These are phyloP conservation scores for Vaucheria bursata DNA, from an alignment of 352 stramenopile genomes.

Conservation along the genomic window DNA sequence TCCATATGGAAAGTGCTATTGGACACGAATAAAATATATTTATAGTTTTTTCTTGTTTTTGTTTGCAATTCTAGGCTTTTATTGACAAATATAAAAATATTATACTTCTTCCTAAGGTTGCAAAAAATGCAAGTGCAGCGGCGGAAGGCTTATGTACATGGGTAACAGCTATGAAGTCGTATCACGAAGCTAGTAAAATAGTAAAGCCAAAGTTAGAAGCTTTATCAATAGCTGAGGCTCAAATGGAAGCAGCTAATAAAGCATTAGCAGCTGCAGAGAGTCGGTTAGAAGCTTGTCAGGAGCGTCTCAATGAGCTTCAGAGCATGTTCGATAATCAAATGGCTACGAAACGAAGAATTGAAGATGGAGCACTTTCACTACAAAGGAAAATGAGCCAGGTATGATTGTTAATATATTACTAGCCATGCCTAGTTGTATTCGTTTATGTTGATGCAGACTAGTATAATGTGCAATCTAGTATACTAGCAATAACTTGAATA, in stretches of 20 bases:
- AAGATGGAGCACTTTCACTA: constrained; percentile 85
- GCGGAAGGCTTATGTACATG: constrained; percentile 93
- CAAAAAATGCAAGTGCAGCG: constrained; percentile 89
- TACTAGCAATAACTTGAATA: too few species aligned
- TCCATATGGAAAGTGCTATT: too few species aligned
- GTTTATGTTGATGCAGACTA: too few species aligned
- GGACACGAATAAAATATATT: too few species aligned
- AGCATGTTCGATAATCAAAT: constrained; percentile 94
- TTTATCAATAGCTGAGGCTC: constrained; percentile 83
- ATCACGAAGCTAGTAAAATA: constrained; percentile 95
- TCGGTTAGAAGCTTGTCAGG: constrained; percentile 83
- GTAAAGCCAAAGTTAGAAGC: constrained; percentile 97
- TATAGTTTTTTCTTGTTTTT: too few species aligned
- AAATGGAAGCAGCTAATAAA: constrained; percentile 95
- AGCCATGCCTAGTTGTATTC: too few species aligned
- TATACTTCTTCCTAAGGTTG: constrained; percentile 61
- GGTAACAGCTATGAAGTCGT: constrained; percentile 95
- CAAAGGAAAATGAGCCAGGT: constrained; percentile 87
- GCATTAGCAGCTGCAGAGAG: constrained; percentile 79
- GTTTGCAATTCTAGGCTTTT: too few species aligned
- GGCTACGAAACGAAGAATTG: constrained; percentile 88
- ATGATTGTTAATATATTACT: too few species aligned
- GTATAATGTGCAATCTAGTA: too few species aligned
- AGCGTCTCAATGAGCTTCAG: constrained; percentile 84
- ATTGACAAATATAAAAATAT: too few species aligned